Conservation (phyloP, 2,329 filamentous ascomycete genomes). For the Magnaporthiopsis poae region DNA sequence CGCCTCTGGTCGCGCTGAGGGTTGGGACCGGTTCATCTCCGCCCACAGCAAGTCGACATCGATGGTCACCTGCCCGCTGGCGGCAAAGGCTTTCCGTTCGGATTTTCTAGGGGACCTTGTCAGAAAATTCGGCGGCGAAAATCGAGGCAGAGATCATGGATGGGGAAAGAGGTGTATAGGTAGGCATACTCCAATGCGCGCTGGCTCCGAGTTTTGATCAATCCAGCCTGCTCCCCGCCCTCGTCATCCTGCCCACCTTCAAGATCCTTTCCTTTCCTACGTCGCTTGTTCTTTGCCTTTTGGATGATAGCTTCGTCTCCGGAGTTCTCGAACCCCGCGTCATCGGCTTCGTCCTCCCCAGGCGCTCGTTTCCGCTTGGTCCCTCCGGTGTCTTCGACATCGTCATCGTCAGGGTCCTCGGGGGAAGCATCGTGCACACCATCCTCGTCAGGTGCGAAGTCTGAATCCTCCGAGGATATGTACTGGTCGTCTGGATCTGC, state of each 20-base stretch:
- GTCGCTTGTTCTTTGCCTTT: slow-evolving; percentile 48
- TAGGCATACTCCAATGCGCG: slow-evolving; percentile 49
- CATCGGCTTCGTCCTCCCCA: slow-evolving; percentile 26
- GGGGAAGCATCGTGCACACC: slow-evolving; percentile 30
- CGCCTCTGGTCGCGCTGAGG: not conserved
- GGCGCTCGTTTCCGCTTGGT: slow-evolving; percentile 25
- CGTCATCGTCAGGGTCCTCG: slow-evolving; percentile 41
- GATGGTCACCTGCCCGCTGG: slow-evolving; percentile 52
- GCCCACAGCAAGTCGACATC: slow-evolving; percentile 64
- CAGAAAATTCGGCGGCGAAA: not conserved
- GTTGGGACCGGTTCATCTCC: slow-evolving; percentile 40
- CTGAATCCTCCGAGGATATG: slow-evolving; percentile 62
- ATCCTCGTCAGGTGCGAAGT: slow-evolving; percentile 55
- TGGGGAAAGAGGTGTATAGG: slow-evolving; percentile 7
- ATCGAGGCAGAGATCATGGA: not conserved
- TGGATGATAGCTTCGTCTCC: slow-evolving; percentile 63
- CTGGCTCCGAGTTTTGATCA: slow-evolving; percentile 65
- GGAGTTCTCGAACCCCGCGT: slow-evolving; percentile 53
- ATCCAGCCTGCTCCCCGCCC: slow-evolving; percentile 44
- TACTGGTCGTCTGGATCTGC: slow-evolving; percentile 42
- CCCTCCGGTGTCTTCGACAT: slow-evolving; percentile 17
- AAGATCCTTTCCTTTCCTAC: slow-evolving; percentile 34
- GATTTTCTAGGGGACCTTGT: slow-evolving; percentile 34
- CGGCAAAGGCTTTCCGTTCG: slow-evolving; percentile 43
- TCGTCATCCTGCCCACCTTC: slow-evolving; percentile 23